Conservation (phyloP, 371 early-diverging fungal species). For the Rhizomucor pusillus region DNA sequence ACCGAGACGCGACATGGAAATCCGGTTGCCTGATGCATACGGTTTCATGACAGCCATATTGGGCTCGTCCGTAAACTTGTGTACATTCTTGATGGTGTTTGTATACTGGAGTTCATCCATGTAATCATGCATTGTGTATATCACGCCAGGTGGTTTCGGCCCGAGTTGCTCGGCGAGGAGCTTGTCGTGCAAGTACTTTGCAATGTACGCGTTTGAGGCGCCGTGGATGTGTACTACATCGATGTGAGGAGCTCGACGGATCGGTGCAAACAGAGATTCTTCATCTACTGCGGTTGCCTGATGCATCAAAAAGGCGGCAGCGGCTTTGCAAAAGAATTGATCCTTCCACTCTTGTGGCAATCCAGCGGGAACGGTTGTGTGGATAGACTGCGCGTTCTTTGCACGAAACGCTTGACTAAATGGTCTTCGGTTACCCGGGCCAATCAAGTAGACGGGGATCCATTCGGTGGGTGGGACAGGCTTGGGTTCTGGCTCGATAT, state of each 20-base stretch:
- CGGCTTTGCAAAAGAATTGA: constrained; percentile 62
- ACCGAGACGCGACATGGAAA: constrained; percentile 58
- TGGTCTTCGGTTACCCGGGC: constrained; percentile 45
- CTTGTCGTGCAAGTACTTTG: constrained; percentile 40
- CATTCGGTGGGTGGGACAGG: constrained; percentile 8
- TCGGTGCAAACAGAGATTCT: constrained; percentile 53
- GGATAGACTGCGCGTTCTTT: constrained; percentile 42
- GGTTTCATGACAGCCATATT: constrained; percentile 11
- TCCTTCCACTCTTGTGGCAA: constrained; percentile 65
- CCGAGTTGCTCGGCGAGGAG: constrained; percentile 29
- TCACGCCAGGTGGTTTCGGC: constrained; percentile 48
- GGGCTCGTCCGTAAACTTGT: constrained; percentile 42
- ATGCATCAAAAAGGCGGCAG: constrained; percentile 50
- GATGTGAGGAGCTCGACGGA: constrained; percentile 29
- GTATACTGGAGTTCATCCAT: constrained; percentile 60
- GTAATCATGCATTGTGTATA: constrained; percentile 69
- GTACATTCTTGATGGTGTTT: constrained; percentile 46
- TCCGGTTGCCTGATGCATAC: constrained; percentile 48
- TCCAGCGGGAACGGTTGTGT: constrained; percentile 41
- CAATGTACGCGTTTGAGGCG: constrained; percentile 59
- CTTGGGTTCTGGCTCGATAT: constrained; percentile 14
- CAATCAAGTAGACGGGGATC: constrained; percentile 55
- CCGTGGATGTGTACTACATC: constrained; percentile 67
- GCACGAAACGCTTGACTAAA: constrained; percentile 51
- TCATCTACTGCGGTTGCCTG: constrained; percentile 49